These are phyloP conservation scores for Fusarium scirpi DNA, from an alignment of 2,329 filamentous ascomycete genomes.

Conservation along the genomic window DNA sequence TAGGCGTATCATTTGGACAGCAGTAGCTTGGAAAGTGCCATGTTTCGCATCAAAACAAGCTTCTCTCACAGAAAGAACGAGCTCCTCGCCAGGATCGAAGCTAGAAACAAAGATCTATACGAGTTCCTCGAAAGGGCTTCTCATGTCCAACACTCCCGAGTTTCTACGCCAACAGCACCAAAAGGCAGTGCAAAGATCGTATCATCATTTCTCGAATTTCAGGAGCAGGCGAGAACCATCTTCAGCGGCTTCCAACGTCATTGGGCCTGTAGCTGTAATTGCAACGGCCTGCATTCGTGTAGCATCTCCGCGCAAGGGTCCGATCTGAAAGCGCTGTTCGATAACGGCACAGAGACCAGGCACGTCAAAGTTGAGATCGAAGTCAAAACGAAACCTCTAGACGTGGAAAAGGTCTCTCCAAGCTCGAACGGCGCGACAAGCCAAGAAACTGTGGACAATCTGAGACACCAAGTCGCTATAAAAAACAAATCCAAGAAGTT, in stretches of 20 bases:
- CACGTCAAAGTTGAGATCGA: background rate
- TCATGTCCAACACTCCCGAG: rapidly evolving
- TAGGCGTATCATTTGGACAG: background rate
- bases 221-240: background rate
- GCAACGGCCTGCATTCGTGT: background rate
- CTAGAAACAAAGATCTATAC: background rate
- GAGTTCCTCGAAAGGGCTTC: background rate
- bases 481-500: background rate
- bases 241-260: background rate
- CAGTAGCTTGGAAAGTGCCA: background rate
- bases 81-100: background rate
- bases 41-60: background rate
- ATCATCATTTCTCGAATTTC: background rate
- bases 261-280: background rate
- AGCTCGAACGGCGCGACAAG: rapidly evolving
- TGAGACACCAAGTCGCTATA: rapidly evolving
- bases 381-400: rapidly evolving
- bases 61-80: background rate
- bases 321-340: background rate
- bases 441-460: background rate
- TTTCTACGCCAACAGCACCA: rapidly evolving
- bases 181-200: background rate
- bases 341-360: background rate
- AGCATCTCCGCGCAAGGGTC: background rate
- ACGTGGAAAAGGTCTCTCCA: rapidly evolving